Conservation (phyloP, 75 land plant genomes). For the Isoetes taiwanensis region DNA sequence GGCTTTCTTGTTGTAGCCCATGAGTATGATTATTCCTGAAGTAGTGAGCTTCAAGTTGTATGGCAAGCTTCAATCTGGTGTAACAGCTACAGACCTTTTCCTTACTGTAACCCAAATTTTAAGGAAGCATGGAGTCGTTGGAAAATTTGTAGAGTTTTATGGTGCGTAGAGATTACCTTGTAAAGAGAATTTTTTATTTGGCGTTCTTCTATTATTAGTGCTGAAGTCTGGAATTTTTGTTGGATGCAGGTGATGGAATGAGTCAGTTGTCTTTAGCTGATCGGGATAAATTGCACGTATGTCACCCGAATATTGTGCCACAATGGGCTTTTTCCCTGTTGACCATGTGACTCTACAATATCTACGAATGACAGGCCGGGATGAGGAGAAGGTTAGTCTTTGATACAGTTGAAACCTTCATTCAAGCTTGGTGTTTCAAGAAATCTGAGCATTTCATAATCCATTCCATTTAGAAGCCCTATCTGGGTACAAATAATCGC, state of each 20-base stretch:
- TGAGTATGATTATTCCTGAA: conserved; percentile 2
- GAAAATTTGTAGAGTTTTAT: conserved; percentile 9
- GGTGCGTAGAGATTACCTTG: no score
- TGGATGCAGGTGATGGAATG: background rate
- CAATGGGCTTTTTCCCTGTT: background rate
- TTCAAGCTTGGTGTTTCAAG: no score
- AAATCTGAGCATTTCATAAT: no score
- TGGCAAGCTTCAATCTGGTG: background rate
- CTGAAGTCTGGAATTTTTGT: background rate
- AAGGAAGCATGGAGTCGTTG: conserved; percentile 5
- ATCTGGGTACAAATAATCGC: no score
- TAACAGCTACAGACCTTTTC: background rate
- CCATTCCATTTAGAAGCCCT: no score
- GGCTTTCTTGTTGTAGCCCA: background rate
- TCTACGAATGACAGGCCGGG: conserved; percentile 3
- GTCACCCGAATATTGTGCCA: conserved; percentile 6
- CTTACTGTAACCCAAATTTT: background rate
- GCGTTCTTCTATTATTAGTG: background rate
- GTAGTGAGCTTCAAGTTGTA: background rate
- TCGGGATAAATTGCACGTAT: background rate
- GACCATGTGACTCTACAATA: background rate
- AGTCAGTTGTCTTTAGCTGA: conserved; percentile 1
- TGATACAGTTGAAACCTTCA: no score
- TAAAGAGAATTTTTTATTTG: no score
- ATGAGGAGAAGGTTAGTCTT: conserved; percentile 9